Conservation (phyloP, 2,329 filamentous ascomycete genomes). For the Incumbomyces lentus region DNA sequence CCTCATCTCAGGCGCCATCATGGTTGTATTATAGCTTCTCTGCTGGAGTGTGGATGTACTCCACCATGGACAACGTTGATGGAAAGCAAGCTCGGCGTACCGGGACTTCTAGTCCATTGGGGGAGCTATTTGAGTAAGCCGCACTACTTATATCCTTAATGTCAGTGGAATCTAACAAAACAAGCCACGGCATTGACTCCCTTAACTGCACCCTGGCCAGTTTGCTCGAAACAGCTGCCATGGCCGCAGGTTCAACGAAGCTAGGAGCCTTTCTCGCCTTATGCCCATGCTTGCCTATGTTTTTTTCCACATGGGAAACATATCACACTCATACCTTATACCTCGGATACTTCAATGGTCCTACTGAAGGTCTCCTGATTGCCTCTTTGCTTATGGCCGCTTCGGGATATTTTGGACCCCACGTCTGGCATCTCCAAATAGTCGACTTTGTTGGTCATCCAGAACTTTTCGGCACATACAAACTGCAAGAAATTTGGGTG, state of each 20-base stretch:
- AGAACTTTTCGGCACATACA: constrained; percentile 56
- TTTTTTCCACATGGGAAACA: constrained; percentile 99
- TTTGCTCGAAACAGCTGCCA: constrained; percentile 80
- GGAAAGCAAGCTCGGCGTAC: constrained; percentile 94
- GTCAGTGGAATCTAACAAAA: constrained; percentile 24
- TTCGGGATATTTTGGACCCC: constrained; percentile 78
- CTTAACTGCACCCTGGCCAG: constrained; percentile 93
- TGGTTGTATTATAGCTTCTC: constrained; percentile 97
- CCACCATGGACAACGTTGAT: constrained; percentile 98
- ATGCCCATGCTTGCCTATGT: constrained; percentile 90
- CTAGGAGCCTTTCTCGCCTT: constrained; percentile 86
- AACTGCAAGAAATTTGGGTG: constrained; percentile 84
- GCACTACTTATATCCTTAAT: constrained; percentile 21
- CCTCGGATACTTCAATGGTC: constrained; percentile 91
- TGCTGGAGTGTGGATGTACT: constrained; percentile 92
- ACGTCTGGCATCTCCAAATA: constrained; percentile 72
- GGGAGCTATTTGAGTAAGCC: constrained; percentile 78
- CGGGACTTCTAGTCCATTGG: constrained; percentile 85
- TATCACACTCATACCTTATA: constrained; percentile 98
- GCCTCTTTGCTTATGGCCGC: constrained; percentile 76
- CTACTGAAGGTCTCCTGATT: constrained; percentile 87
- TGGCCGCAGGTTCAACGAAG: constrained; percentile 76
- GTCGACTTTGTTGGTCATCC: constrained; percentile 57
- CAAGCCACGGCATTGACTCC: constrained; percentile 81
- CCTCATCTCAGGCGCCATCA: constrained; percentile 54